These are phyloP conservation scores for Pichia norvegensis DNA, from an alignment of 1,139 yeast species.

Conservation along the genomic window DNA sequence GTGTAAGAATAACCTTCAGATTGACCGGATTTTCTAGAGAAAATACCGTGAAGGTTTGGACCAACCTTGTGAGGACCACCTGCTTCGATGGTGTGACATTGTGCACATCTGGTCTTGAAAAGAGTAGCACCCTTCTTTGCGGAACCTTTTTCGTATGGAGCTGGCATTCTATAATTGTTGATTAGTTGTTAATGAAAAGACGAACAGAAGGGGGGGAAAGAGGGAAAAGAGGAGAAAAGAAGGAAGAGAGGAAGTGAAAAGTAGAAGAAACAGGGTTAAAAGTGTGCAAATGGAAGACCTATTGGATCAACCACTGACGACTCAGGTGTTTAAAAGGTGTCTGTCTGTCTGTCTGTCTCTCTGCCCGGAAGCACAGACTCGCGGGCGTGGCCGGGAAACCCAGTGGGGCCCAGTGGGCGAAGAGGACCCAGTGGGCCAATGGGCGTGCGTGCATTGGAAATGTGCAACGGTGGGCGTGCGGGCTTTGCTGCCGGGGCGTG, in stretches of 20 bases:
- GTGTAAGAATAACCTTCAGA: conserved; percentile 94
- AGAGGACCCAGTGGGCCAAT: background rate
- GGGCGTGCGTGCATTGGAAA: background rate
- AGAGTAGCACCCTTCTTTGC: conserved; percentile 97
- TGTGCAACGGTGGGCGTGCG: background rate
- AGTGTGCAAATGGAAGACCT: too few relatives aligned
- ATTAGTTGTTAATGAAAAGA: background rate
- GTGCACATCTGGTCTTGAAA: conserved; percentile 97
- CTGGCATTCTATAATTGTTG: conserved; percentile 40
- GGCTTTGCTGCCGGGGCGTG: background rate
- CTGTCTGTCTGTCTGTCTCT: too few relatives aligned
- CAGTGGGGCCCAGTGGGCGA: too few relatives aligned
- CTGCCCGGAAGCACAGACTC: too few relatives aligned
- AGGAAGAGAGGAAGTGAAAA: background rate
- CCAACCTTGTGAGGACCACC: conserved; percentile 99
- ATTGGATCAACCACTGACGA: too few relatives aligned
- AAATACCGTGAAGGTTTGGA: conserved; percentile 93
- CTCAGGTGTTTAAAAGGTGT: too few relatives aligned
- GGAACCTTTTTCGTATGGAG: conserved; percentile 59
- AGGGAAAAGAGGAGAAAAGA: background rate
- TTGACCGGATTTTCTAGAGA: conserved; percentile 87
- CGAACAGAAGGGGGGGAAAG: background rate
- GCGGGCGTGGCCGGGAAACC: too few relatives aligned
- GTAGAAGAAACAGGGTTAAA: background rate
- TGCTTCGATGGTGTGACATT: conserved; percentile 94